phyloP scores from a whole-genome alignment of 2,329 filamentous ascomycete species.

The Diaporthe nobilis region DNA sequence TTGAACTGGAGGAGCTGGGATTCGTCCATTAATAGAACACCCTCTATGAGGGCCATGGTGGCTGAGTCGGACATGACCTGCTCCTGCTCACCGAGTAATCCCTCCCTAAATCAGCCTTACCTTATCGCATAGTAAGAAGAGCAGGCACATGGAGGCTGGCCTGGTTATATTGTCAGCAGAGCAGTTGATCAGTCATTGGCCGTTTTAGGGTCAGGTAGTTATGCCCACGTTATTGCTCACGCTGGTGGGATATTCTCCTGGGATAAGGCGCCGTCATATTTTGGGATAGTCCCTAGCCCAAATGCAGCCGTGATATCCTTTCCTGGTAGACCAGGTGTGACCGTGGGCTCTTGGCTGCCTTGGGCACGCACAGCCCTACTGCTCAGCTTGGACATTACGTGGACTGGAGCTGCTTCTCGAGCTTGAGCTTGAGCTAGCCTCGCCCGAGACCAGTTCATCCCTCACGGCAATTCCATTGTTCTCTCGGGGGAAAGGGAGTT shows the following conservation, averaged over 20 bases:
- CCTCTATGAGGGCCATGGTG: not conserved
- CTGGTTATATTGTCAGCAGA: not conserved
- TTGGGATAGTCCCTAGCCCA: conserved; percentile 2
- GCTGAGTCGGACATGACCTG: conserved; percentile 17
- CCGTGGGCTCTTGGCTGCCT: conserved; percentile 10
- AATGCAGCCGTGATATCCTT: conserved; percentile 13
- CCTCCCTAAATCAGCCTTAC: not conserved
- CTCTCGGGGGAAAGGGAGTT: conserved; percentile 2
- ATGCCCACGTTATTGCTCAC: not conserved
- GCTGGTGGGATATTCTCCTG: not conserved
- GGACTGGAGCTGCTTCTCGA: not conserved
- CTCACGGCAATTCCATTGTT: conserved; percentile 24
- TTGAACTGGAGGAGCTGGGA: not conserved
- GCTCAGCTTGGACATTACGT: not conserved
- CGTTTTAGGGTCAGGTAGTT: not conserved
- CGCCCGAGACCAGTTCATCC: not conserved
- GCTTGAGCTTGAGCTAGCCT: conserved; percentile 11
- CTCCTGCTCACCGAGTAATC: not conserved
- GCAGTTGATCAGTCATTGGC: not conserved
- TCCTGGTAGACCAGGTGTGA: not conserved
- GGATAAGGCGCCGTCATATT: conserved; percentile 9
- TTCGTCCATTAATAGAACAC: conserved; percentile 16
- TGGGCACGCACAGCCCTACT: conserved; percentile 26
- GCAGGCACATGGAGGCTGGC: not conserved
- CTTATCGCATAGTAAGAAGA: not conserved